A percentile compares a stretch with the other conserved stretches of the same genome.
Evolutionary conservation across 2,329 filamentous ascomycete species (phyloP).

Genomic region (Seiridium unicorne): DNA sequence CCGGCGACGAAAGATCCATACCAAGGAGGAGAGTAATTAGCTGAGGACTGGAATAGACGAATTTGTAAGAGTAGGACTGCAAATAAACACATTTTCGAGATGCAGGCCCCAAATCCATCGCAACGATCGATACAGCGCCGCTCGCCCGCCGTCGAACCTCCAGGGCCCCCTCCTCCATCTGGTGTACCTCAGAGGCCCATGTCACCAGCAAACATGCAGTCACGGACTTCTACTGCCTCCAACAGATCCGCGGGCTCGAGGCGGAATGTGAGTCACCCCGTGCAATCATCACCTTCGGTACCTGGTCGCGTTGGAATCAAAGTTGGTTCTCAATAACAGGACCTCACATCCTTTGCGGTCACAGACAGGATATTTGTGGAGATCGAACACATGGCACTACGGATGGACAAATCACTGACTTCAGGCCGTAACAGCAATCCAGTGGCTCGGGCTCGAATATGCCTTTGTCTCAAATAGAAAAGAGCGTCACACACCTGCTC

Average conservation of each 20-base stretch:
- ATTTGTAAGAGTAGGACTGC: background rate
- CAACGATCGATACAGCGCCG: conserved; percentile 59
- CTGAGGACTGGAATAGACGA: no score
- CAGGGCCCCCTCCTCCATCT: conserved; percentile 48
- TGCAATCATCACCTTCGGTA: conserved; percentile 12
- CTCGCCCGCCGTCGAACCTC: conserved; percentile 58
- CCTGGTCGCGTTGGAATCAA: background rate
- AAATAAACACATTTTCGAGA: conserved; percentile 23
- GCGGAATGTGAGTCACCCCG: conserved; percentile 53
- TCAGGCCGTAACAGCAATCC: conserved; percentile 17
- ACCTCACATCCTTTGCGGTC: conserved; percentile 10
- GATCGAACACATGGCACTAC: background rate
- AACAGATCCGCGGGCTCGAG: conserved; percentile 56
- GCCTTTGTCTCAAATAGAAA: conserved; percentile 92
- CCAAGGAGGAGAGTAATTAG: no score
- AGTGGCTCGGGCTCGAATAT: conserved; percentile 71
- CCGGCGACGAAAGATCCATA: background rate
- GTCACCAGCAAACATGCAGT: conserved; percentile 59
- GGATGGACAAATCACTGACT: background rate
- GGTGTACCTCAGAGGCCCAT: conserved; percentile 56
- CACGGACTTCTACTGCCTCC: conserved; percentile 66
- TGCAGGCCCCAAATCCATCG: conserved; percentile 51
- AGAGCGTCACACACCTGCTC: conserved; percentile 95
- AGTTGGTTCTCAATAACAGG: background rate
- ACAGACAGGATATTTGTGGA: conserved; percentile 3